A percentile compares a stretch with the other conserved stretches of the same genome.
Evolutionary conservation across 768 basidiomycete species (phyloP).

Genomic region (Kwoniella dejecticola): DNA sequence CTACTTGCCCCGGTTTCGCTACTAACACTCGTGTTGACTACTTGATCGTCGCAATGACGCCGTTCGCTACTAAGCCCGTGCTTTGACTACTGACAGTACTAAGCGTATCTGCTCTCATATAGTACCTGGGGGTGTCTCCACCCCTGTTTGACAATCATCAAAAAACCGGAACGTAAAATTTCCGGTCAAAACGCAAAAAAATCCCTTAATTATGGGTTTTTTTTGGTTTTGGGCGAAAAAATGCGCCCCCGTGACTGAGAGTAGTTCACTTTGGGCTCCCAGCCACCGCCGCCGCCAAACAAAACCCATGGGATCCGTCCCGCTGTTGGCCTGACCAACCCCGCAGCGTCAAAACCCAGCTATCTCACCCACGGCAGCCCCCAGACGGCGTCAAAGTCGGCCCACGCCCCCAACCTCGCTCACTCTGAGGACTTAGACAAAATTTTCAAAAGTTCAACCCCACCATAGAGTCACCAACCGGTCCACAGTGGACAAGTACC

Average conservation of each 20-base stretch:
- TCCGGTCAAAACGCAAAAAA: conserved; percentile 21
- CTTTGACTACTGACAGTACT: neutral
- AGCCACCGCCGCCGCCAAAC: neutral
- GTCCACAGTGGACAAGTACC: conserved; percentile 6
- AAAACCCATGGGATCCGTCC: no score
- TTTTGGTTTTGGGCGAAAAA: conserved; percentile 10
- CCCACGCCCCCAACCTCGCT: conserved; percentile 55
- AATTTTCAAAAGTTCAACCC: neutral
- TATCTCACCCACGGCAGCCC: neutral
- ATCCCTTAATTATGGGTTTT: conserved; percentile 9
- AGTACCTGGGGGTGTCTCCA: conserved; percentile 4
- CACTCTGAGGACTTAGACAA: conserved; percentile 46
- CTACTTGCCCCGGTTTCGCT: no score
- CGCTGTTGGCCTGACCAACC: neutral
- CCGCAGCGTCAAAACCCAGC: neutral
- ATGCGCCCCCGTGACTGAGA: neutral
- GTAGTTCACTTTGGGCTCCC: conserved; percentile 4
- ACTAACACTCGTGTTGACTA: no score
- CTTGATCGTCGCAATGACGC: no score
- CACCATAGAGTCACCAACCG: neutral
- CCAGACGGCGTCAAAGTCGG: neutral
- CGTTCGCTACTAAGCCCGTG: no score
- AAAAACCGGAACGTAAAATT: conserved; percentile 13
- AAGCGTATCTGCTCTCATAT: conserved; percentile 6
- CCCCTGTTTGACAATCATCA: conserved; percentile 7